These are phyloP conservation scores for Candida corydali DNA, from an alignment of 805 yeast species.

Conservation along the genomic window DNA sequence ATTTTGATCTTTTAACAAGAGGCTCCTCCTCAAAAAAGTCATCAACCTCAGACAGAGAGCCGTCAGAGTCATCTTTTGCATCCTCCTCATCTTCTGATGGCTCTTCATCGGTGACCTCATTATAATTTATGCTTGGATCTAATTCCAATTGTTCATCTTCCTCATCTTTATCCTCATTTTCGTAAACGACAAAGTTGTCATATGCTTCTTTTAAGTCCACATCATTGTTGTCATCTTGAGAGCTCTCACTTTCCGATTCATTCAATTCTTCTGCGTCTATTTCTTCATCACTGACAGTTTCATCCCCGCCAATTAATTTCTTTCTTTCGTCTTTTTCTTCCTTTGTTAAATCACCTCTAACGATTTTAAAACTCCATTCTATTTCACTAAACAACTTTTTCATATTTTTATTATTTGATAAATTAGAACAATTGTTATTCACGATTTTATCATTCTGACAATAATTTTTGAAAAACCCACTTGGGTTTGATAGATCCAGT, in stretches of 20 bases:
- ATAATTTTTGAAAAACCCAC: conserved; percentile 39
- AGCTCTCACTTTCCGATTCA: conserved; percentile 12
- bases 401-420: conserved; percentile 43
- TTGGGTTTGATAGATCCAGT: conserved; percentile 37
- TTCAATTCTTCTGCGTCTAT: conserved; percentile 17
- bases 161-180: conserved; percentile 31
- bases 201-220: conserved; percentile 22
- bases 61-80: conserved; percentile 10
- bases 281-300: conserved; percentile 18
- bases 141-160: conserved; percentile 23
- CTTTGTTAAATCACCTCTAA: conserved; percentile 42
- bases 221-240: conserved; percentile 11
- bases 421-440: conserved; percentile 45
- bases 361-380: conserved; percentile 43
- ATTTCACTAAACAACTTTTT: conserved; percentile 31
- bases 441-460: conserved; percentile 35
- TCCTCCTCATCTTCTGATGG: conserved; percentile 42
- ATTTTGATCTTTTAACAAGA: conserved; percentile 11
- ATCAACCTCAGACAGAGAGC: conserved; percentile 25
- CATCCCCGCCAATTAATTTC: conserved; percentile 17
- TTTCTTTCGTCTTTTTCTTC: conserved; percentile 30
- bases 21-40: conserved; percentile 32
- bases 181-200: conserved; percentile 33
- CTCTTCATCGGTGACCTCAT: conserved; percentile 65
- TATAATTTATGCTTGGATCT: conserved; percentile 43